These are phyloP conservation scores for Polygonum maritimum DNA, from an alignment of 148 eudicot species.

Conservation along the genomic window DNA sequence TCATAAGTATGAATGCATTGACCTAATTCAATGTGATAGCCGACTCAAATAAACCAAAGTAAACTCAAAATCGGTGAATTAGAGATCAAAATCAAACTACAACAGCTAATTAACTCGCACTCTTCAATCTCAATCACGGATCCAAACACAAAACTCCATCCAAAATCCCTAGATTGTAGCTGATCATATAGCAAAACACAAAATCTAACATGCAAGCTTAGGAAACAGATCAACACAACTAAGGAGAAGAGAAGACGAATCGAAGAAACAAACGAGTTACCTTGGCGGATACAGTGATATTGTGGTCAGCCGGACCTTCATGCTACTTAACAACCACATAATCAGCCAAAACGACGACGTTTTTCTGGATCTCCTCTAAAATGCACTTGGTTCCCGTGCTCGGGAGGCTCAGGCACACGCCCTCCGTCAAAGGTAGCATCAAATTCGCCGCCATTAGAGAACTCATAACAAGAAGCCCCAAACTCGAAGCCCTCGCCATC, in stretches of 20 bases:
- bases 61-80: no score
- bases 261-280: conserved; percentile 16
- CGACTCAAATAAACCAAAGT: no score
- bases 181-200: not conserved
- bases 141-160: not conserved
- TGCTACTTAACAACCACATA: conserved; percentile 38
- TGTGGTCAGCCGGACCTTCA: conserved; percentile 11
- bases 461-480: not conserved
- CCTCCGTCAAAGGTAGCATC: conserved; percentile 22
- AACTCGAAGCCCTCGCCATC: conserved; percentile 9
- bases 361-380: conserved; percentile 58
- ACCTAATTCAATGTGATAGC: no score
- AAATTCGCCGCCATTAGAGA: conserved; percentile 12
- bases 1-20: no score
- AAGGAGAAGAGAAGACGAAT: not conserved
- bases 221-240: not conserved
- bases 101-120: no score
- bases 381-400: conserved; percentile 59
- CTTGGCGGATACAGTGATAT: conserved; percentile 37
- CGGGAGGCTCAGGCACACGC: conserved; percentile 48
- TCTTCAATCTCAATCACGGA: no score
- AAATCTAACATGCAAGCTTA: not conserved
- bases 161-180: not conserved
- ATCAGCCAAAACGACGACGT: conserved; percentile 59
- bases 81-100: no score